Evolutionary conservation across 306 rosid genomes (phyloP), one percentile per base, ranked within the genome.

Genomic region (Glycine tomentella): DNA sequence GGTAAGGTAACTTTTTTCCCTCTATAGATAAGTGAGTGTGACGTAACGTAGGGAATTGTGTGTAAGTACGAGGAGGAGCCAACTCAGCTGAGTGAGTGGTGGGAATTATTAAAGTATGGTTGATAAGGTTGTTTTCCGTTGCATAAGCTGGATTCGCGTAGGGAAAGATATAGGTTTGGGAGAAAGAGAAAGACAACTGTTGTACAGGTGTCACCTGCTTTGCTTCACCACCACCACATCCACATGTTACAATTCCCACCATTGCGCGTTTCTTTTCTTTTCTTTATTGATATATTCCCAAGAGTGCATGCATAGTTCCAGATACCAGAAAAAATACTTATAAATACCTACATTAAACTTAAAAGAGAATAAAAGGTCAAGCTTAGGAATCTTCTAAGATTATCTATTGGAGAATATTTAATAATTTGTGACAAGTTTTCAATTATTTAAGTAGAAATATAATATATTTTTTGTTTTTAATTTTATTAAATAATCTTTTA

Each of bases 91-190:
- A 42, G 4, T 4, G 58, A 52, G 9, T 42, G 2, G 62, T 2
- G 33, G 33, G 11, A 15, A n/a, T 8, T 56, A 56, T 15, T 56
- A 58, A 16, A 58, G 10, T 1, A 55, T 0, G 17, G 38, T 25
- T 13, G 49, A 33, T 2, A 25, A 0, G 15, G 65, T 53, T 33
- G 50, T 49, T 51, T 33, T 33, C 49, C 2, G 12, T 72, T 7
- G 16, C 9, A 20, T 38, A 34, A 14, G 83, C 76, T 58, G 75
- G 75, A 74, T 65, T 81, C 52, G 79, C 33, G 75, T 17, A 10
- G 1, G 44, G 42, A 45, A 63, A 33, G 34, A 1, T 38, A 17
- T 11, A 0, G 58, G 42, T 3, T 11, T 40, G 53, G 20, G 57
- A 57, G 50, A 55, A 55, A 14, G 20, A 8, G 14, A 25, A 46